Conservation (phyloP, 176 grass and related monocot genomes). For the Dendrocalamus sinicus region DNA sequence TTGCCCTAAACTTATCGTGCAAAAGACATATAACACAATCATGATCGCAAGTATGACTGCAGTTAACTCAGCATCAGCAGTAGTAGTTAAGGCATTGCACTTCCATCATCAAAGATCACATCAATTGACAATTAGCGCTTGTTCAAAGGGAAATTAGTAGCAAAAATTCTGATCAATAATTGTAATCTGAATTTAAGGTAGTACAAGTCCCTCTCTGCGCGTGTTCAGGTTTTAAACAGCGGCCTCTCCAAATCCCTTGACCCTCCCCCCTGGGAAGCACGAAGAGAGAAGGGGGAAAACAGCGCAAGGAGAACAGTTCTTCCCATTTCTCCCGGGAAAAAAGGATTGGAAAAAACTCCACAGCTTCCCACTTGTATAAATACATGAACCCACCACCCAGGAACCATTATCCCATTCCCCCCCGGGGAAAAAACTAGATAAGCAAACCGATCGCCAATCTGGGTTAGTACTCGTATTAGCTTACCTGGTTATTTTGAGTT, state of each 20-base stretch:
- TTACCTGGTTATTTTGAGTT: no score
- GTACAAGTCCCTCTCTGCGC: no score
- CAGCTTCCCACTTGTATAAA: constrained; percentile 42
- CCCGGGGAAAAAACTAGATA: no score
- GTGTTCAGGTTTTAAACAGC: no score
- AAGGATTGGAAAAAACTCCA: constrained; percentile 5
- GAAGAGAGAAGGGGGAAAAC: no score
- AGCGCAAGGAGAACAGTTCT: background rate
- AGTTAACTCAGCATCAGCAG: no score
- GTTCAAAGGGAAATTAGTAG: background rate
- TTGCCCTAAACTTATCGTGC: background rate
- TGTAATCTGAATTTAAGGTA: no score
- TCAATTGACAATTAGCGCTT: background rate
- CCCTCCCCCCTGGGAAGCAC: no score
- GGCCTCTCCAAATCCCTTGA: no score
- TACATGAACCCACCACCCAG: constrained; percentile 27
- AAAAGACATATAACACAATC: constrained; percentile 28
- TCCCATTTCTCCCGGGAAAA: background rate
- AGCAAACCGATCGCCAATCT: no score
- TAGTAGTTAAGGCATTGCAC: background rate
- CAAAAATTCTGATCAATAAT: constrained; percentile 20
- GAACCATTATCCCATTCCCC: background rate
- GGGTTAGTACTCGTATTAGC: no score
- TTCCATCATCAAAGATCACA: constrained; percentile 32
- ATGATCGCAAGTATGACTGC: constrained; percentile 24